Evolutionary conservation across 2,329 filamentous ascomycete species (phyloP).

Genomic region (Penicillium sp.): DNA sequence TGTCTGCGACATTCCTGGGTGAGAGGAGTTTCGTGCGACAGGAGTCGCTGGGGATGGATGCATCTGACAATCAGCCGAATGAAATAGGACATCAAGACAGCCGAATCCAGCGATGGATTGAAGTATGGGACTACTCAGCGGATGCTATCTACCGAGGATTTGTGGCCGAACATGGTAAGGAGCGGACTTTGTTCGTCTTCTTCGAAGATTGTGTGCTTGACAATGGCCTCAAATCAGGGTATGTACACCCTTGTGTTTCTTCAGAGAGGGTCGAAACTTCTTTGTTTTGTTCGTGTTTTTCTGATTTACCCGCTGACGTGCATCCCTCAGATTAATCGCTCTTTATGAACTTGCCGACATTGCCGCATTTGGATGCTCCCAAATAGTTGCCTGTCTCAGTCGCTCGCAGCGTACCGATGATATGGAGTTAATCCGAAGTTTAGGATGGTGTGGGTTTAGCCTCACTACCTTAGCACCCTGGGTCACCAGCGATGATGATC

Average conservation of each 20-base stretch:
- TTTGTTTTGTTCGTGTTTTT: background rate
- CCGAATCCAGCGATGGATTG: conserved; percentile 36
- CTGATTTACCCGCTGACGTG: background rate
- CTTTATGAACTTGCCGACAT: conserved; percentile 81
- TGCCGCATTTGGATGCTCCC: conserved; percentile 66
- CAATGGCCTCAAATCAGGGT: conserved; percentile 83
- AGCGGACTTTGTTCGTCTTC: conserved; percentile 81
- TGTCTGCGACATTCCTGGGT: conserved; percentile 92
- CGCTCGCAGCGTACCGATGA: conserved; percentile 62
- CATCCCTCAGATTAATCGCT: conserved; percentile 66
- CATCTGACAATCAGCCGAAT: conserved; percentile 45
- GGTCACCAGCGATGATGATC: conserved; percentile 48
- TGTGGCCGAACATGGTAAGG: conserved; percentile 64
- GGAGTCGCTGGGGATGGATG: conserved; percentile 85
- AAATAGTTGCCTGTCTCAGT: conserved; percentile 77
- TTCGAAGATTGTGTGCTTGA: conserved; percentile 71
- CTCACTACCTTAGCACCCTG: conserved; percentile 75
- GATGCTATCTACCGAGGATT: conserved; percentile 85
- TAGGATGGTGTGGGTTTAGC: conserved; percentile 92
- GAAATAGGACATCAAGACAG: conserved; percentile 23
- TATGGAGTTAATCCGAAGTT: conserved; percentile 66
- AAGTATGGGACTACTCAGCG: conserved; percentile 68
- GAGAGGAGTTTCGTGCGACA: conserved; percentile 73
- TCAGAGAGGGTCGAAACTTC: background rate
- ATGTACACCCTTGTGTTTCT: conserved; percentile 41